Evolutionary conservation across 495 filamentous ascomycete species (phyloP).

Genomic region (Aspergillus campestris): DNA sequence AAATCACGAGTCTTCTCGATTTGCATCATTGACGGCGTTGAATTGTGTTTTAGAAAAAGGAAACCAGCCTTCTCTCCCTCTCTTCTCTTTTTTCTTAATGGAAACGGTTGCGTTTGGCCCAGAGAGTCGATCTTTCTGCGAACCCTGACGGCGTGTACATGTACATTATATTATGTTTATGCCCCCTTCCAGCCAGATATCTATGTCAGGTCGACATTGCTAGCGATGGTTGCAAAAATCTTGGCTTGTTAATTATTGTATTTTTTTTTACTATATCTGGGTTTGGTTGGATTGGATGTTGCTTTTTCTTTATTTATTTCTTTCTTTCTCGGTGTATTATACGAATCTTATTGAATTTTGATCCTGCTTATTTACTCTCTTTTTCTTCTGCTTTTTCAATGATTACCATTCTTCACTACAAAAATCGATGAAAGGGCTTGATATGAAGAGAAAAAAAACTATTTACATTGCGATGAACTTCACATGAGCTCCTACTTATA

Average conservation of each 20-base stretch:
- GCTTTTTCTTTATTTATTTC: not conserved
- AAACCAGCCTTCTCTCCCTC: no score
- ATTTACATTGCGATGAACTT: conserved; percentile 3
- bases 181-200: no score
- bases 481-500: not conserved
- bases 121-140: not conserved
- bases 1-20: no score
- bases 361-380: not conserved
- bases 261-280: not conserved
- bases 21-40: no score
- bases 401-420: not conserved
- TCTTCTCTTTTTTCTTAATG: no score
- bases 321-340: not conserved
- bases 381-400: not conserved
- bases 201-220: no score
- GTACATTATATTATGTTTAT: not conserved
- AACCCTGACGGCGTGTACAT: not conserved
- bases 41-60: no score
- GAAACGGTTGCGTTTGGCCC: no score
- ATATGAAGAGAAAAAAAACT: conserved; percentile 1
- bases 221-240: no score
- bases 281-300: not conserved
- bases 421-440: not conserved
- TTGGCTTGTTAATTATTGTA: no score
- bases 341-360: not conserved